Conservation (phyloP, 192 early-diverging fungal genomes). For the Geranomyces michiganensis region DNA sequence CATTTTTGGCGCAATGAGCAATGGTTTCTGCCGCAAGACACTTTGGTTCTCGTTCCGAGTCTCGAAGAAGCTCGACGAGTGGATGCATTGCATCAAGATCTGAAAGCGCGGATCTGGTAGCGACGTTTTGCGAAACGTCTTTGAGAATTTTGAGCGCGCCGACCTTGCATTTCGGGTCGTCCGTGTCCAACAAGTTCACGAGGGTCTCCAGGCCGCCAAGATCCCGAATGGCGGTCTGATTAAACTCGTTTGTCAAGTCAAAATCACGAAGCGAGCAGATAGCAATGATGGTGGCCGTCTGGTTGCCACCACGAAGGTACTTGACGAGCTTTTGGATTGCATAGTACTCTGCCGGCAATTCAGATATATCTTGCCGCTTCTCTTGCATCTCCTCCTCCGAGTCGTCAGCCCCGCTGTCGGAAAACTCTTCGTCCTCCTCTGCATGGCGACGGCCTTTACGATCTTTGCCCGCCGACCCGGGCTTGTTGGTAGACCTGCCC, state of each 20-base stretch:
- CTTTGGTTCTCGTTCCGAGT: slow-evolving; percentile 59
- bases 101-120: slow-evolving; percentile 61
- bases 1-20: slow-evolving; percentile 66
- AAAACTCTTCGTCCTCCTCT: slow-evolving; percentile 43
- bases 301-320: slow-evolving; percentile 65
- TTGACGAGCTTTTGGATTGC: slow-evolving; percentile 68
- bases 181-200: slow-evolving; percentile 66
- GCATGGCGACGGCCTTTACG: background rate
- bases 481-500: slow-evolving; percentile 4
- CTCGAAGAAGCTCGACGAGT: slow-evolving; percentile 60
- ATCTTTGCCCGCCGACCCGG: slow-evolving; percentile 20
- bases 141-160: slow-evolving; percentile 64
- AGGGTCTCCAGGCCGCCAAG: slow-evolving; percentile 66
- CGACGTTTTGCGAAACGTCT: slow-evolving; percentile 61
- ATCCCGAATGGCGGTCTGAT: slow-evolving; percentile 66
- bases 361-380: slow-evolving; percentile 61
- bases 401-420: slow-evolving; percentile 47
- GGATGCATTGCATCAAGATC: slow-evolving; percentile 66
- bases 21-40: slow-evolving; percentile 70
- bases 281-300: slow-evolving; percentile 69
- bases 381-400: slow-evolving; percentile 61
- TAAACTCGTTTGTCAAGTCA: slow-evolving; percentile 64
- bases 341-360: slow-evolving; percentile 66
- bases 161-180: slow-evolving; percentile 67
- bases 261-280: slow-evolving; percentile 67